phyloP scores from a whole-genome alignment of 805 yeast species.

The Pichia thaimueangensis region DNA sequence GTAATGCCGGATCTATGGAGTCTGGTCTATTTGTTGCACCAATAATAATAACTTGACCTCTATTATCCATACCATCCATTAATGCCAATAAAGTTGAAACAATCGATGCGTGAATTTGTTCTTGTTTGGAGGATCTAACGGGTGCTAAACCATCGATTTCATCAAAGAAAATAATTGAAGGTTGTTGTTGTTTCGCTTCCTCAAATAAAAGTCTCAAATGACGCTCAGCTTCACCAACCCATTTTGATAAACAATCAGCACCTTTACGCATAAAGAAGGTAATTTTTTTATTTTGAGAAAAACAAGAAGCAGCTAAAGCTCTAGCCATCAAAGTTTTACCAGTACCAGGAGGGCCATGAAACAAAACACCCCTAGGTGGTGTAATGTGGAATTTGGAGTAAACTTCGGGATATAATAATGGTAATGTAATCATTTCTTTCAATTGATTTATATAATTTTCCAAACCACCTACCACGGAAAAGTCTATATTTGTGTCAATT shows the following conservation, averaged over 20 bases:
- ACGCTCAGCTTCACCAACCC: slow-evolving; percentile 99
- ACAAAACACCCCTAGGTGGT: slow-evolving; percentile 94
- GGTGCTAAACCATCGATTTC: slow-evolving; percentile 99
- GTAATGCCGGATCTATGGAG: slow-evolving; percentile 94
- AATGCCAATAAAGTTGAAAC: slow-evolving; percentile 91
- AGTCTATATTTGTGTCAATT: slow-evolving; percentile 56
- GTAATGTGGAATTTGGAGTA: slow-evolving; percentile 85
- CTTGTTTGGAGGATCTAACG: slow-evolving; percentile 94
- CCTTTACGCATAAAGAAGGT: slow-evolving; percentile 98
- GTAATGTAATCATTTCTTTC: slow-evolving; percentile 95
- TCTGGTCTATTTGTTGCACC: slow-evolving; percentile 99
- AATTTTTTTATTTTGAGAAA: slow-evolving; percentile 75
- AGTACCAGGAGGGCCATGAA: slow-evolving; percentile 99
- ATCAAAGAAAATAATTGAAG: slow-evolving; percentile 92
- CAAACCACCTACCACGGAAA: slow-evolving; percentile 80
- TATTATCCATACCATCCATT: slow-evolving; percentile 99
- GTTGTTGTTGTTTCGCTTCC: slow-evolving; percentile 94
- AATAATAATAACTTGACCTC: slow-evolving; percentile 96
- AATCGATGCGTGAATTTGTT: slow-evolving; percentile 95
- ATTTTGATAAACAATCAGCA: slow-evolving; percentile 92
- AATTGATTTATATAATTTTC: slow-evolving; percentile 85
- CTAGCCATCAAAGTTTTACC: slow-evolving; percentile 98
- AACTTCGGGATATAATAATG: slow-evolving; percentile 87
- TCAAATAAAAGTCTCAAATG: slow-evolving; percentile 86
- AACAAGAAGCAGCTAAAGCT: slow-evolving; percentile 92